Evolutionary conservation across 2,329 filamentous ascomycete species (phyloP).

Genomic region (Epichloe coenophiala): DNA sequence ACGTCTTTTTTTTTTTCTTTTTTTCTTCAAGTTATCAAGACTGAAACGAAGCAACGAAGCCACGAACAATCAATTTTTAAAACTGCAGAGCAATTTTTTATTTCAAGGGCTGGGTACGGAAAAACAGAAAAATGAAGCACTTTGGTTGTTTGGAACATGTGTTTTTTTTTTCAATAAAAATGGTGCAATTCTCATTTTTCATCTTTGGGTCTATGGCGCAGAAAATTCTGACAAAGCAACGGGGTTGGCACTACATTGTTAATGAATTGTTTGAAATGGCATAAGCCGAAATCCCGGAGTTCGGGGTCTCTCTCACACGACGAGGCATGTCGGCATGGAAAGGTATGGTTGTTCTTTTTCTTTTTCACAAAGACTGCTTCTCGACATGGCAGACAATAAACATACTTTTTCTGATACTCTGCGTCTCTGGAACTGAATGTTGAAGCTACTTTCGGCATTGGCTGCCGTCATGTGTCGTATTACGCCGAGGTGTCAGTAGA

Average conservation of each 20-base stretch:
- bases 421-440: too few relatives aligned
- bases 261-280: neutral
- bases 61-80: neutral
- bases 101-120: neutral
- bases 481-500: too few relatives aligned
- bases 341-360: neutral
- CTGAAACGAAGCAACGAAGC: conserved; percentile 2
- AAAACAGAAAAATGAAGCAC: neutral
- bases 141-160: too few relatives aligned
- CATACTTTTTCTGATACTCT: too few relatives aligned
- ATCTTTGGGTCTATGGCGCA: neutral
- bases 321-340: neutral
- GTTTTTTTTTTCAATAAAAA: too few relatives aligned
- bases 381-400: too few relatives aligned
- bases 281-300: neutral
- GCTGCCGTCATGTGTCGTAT: too few relatives aligned
- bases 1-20: neutral
- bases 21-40: neutral
- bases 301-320: neutral
- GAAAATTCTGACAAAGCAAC: neutral
- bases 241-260: neutral
- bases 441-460: too few relatives aligned
- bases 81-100: neutral
- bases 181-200: neutral
- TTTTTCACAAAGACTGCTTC: too few relatives aligned